Base-by-base conservation (phyloP, 139 green algal genomes). In the Volvox africanus region DNA sequence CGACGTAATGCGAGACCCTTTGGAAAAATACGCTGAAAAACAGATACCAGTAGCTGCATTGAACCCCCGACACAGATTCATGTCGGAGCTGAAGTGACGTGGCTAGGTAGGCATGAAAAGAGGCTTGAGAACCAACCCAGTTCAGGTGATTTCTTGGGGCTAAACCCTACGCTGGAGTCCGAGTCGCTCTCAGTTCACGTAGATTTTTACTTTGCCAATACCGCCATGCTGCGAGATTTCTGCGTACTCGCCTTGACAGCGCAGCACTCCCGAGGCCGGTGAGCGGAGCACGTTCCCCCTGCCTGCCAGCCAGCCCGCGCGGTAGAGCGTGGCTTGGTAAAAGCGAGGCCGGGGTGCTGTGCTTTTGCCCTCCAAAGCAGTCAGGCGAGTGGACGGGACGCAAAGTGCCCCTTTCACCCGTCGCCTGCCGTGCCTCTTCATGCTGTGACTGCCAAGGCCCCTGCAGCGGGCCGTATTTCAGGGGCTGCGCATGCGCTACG, bases 381-480 rank as follows among this genome's bases (percentile, higher is more conserved):
- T 44, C 68, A 71, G 85, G 69, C 69, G 44, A 44, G 44, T 80
- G 44, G 68, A n/a, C 62, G 83, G 83, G 62, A 36, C 14, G 35
- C 24, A 69, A 67, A 88, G 33, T 79, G 69, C 85, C 85, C 85
- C 18, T 73, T 69, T 71, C 85, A 82, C 85, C 81, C 18, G 19
- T 67, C 36, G 69, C 85, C 85, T 71, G 37, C 69, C 37, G 85
- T 68, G 44, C 85, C 85, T 82, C 85, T 82, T 82, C 69, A 80
- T 82, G 85, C 85, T 71, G 30, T 73, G 21, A 82, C 85, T 89
- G 85, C 69, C 85, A 89, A 82, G 85, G 37, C 32, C 68, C 85
- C 85, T 89, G 85, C 85, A 82, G 69, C n/a, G 69, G 71, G n/a
- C 85, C 78, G 85, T 30, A 82, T 30, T 80, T 11, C 14, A 44